These are phyloP conservation scores for Hypoxylon sp. DNA, from an alignment of 2,329 filamentous ascomycete species.

Conservation along the genomic window DNA sequence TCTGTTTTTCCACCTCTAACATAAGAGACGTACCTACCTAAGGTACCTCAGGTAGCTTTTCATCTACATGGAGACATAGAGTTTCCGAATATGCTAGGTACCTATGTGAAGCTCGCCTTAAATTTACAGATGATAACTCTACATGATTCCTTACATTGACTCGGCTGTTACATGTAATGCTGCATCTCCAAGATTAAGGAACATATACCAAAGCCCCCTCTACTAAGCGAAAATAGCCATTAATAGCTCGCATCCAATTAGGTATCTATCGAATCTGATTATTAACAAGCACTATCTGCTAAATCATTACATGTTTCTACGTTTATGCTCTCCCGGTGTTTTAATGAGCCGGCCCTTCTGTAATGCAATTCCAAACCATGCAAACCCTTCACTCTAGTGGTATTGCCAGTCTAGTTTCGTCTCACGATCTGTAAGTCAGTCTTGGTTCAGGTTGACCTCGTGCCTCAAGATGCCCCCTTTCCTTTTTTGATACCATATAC, in stretches of 20 bases:
- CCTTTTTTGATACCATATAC: slow-evolving; percentile 5
- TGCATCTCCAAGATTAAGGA: background rate
- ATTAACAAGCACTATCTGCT: slow-evolving; percentile 39
- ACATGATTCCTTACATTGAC: background rate
- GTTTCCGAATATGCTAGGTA: background rate
- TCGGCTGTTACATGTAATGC: background rate
- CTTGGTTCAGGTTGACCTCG: slow-evolving; percentile 20
- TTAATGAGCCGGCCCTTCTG: slow-evolving; percentile 6
- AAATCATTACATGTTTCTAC: slow-evolving; percentile 32
- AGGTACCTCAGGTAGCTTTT: background rate
- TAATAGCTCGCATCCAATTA: background rate
- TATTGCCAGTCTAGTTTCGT: slow-evolving; percentile 36
- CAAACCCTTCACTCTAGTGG: slow-evolving; percentile 35
- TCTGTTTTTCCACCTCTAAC: background rate
- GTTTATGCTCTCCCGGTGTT: slow-evolving; percentile 12
- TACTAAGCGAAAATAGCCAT: background rate
- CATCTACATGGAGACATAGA: background rate
- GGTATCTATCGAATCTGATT: slow-evolving; percentile 18
- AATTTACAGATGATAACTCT: background rate
- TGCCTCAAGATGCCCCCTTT: slow-evolving; percentile 11
- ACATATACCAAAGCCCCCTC: background rate
- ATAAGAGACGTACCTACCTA: background rate
- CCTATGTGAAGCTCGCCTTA: background rate
- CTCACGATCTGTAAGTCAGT: slow-evolving; percentile 23
- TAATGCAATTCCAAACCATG: slow-evolving; percentile 29